Percentiles rank a stretch among this genome's conserved stretches.
These are phyloP conservation scores for Russula olivacea DNA, from an alignment of 768 basidiomycete genomes.

Conservation along the genomic window DNA sequence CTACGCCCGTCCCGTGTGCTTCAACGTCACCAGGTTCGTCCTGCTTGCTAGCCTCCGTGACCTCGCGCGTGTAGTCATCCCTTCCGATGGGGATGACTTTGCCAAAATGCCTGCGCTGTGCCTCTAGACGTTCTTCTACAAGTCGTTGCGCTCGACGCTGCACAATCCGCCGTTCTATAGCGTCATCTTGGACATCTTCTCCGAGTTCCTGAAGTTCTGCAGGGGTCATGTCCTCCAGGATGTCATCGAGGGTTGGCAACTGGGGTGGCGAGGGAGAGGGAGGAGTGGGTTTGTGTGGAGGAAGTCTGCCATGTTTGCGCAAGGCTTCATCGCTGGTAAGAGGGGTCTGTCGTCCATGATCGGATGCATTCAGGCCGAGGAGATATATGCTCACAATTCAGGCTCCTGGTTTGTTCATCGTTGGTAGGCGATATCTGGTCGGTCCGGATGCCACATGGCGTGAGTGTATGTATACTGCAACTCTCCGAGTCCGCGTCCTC, in stretches of 20 bases:
- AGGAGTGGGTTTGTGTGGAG: conserved; percentile 61
- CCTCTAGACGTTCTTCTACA: conserved; percentile 51
- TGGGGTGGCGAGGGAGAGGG: conserved; percentile 78
- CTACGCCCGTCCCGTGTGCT: conserved; percentile 80
- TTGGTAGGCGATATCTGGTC: background rate
- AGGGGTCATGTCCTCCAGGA: conserved; percentile 56
- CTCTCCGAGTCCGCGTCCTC: too few relatives aligned
- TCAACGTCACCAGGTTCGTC: conserved; percentile 58
- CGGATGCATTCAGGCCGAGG: background rate
- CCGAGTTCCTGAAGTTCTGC: conserved; percentile 61
- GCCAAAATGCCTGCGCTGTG: conserved; percentile 69
- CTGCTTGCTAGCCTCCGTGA: conserved; percentile 84
- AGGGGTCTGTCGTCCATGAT: conserved; percentile 14
- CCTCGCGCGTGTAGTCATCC: conserved; percentile 91
- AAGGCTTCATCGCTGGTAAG: conserved; percentile 82
- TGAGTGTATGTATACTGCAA: background rate
- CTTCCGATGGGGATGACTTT: conserved; percentile 81
- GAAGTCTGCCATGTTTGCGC: conserved; percentile 87
- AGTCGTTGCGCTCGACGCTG: conserved; percentile 59
- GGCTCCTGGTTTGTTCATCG: conserved; percentile 83
- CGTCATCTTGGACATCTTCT: conserved; percentile 72
- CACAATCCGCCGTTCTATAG: conserved; percentile 67
- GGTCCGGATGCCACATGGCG: background rate
- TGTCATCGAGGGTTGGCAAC: conserved; percentile 62
- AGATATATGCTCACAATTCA: conserved; percentile 68